Percentiles rank a stretch among this genome's conserved stretches.
phyloP scores from a whole-genome alignment of 805 yeast genomes.

The Ogataea minuta region DNA sequence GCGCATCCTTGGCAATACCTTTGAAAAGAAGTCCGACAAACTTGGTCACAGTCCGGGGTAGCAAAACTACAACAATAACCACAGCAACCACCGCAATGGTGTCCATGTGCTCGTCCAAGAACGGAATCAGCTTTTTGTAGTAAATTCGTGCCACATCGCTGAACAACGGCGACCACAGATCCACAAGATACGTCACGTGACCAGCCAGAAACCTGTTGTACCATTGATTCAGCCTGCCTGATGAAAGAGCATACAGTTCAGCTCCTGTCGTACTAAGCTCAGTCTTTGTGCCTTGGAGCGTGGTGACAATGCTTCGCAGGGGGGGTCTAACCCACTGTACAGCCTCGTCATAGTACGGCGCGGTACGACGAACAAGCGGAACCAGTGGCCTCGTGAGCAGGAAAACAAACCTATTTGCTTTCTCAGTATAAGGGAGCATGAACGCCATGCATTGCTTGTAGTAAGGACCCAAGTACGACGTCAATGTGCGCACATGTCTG shows the following conservation, averaged over 20 bases:
- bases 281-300: too few species aligned
- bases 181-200: slow-evolving; percentile 13
- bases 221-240: slow-evolving; percentile 6
- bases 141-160: slow-evolving; percentile 17
- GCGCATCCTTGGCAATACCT: slow-evolving; percentile 25
- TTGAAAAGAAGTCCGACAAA: slow-evolving; percentile 15
- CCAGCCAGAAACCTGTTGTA: slow-evolving; percentile 12
- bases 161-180: slow-evolving; percentile 18
- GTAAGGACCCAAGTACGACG: slow-evolving; percentile 9
- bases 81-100: slow-evolving; percentile 15
- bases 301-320: background rate
- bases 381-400: background rate
- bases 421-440: background rate
- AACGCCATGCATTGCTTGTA: background rate
- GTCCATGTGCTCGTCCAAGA: slow-evolving; percentile 17
- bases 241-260: slow-evolving; percentile 4
- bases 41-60: slow-evolving; percentile 16
- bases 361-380: background rate
- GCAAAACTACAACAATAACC: slow-evolving; percentile 13
- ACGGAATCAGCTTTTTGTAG: slow-evolving; percentile 11
- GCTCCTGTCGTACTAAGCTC: background rate
- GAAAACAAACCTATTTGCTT: background rate
- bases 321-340: background rate
- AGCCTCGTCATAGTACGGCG: slow-evolving; percentile 7
- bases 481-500: slow-evolving; percentile 11